phyloP scores from a whole-genome alignment of 768 basidiomycete species.

The Pleurotus cornucopiae region DNA sequence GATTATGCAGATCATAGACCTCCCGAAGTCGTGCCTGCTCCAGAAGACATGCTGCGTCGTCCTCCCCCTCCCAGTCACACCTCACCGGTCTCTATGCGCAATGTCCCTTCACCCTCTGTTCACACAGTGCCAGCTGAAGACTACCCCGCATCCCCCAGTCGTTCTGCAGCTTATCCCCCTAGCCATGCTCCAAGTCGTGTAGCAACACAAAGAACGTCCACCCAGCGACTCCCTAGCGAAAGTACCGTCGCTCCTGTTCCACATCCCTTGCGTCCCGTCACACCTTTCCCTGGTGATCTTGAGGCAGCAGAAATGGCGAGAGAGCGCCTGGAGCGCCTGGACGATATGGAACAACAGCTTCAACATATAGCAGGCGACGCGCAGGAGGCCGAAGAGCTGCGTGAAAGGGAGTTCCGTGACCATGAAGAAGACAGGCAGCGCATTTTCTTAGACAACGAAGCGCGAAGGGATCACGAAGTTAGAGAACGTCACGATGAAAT shows the following conservation, averaged over 20 bases:
- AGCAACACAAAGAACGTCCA: constrained; percentile 4
- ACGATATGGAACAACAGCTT: constrained; percentile 49
- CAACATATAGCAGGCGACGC: constrained; percentile 43
- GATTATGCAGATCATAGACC: constrained; percentile 8
- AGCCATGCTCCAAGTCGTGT: constrained; percentile 8
- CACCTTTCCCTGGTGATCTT: constrained; percentile 33
- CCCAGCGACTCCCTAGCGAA: constrained; percentile 2
- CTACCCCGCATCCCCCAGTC: neutral
- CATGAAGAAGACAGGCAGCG: constrained; percentile 64
- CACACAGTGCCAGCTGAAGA: neutral
- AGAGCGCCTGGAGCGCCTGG: constrained; percentile 51
- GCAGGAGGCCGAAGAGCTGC: constrained; percentile 55
- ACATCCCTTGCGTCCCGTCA: constrained; percentile 27
- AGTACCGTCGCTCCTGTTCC: constrained; percentile 12
- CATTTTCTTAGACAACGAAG: constrained; percentile 57
- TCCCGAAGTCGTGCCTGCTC: neutral
- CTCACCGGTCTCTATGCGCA: neutral
- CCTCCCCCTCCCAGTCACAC: neutral
- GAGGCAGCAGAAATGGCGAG: constrained; percentile 41
- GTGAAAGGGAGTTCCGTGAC: constrained; percentile 60
- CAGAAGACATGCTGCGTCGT: neutral
- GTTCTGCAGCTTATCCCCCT: neutral
- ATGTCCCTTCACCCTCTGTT: neutral
- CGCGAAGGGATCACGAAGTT: constrained; percentile 52
- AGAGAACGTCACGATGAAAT: constrained; percentile 46